Conservation (phyloP, 2,329 filamentous ascomycete species). For the Xylariaceae sp. region DNA sequence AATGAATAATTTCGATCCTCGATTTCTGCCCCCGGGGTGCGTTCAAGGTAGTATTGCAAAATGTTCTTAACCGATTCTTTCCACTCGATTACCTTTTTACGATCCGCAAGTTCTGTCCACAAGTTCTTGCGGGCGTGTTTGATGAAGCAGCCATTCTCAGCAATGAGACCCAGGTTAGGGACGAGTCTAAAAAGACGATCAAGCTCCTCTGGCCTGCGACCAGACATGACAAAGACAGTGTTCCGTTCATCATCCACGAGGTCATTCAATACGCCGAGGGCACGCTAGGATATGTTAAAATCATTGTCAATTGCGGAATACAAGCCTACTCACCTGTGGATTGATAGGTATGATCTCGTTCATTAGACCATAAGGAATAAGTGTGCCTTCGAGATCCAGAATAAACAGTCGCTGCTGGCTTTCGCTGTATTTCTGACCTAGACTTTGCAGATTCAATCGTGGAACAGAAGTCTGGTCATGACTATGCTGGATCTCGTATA, state of each 20-base stretch:
- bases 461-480: conserved; percentile 85
- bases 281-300: conserved; percentile 49
- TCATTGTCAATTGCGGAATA: background rate
- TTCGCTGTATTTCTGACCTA: conserved; percentile 62
- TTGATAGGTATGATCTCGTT: conserved; percentile 82
- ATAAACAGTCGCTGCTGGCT: conserved; percentile 75
- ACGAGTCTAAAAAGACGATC: conserved; percentile 82
- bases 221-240: conserved; percentile 90
- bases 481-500: conserved; percentile 78
- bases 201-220: conserved; percentile 80
- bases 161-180: conserved; percentile 80
- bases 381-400: conserved; percentile 88
- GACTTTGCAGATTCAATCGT: conserved; percentile 65
- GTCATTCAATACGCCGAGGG: conserved; percentile 77
- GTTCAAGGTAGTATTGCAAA: conserved; percentile 83
- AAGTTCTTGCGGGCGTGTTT: conserved; percentile 62
- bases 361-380: conserved; percentile 82
- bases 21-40: conserved; percentile 81
- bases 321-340: conserved; percentile 49
- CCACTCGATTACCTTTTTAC: conserved; percentile 68
- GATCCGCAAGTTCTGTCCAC: conserved; percentile 77
- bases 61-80: conserved; percentile 80
- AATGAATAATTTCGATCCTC: conserved; percentile 90
- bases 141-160: conserved; percentile 91
- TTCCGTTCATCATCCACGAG: conserved; percentile 76